Percentiles rank a stretch among this genome's conserved stretches.
Conservation (phyloP, 169 alveolate genomes). For the Plasmodium cynomolgi region DNA sequence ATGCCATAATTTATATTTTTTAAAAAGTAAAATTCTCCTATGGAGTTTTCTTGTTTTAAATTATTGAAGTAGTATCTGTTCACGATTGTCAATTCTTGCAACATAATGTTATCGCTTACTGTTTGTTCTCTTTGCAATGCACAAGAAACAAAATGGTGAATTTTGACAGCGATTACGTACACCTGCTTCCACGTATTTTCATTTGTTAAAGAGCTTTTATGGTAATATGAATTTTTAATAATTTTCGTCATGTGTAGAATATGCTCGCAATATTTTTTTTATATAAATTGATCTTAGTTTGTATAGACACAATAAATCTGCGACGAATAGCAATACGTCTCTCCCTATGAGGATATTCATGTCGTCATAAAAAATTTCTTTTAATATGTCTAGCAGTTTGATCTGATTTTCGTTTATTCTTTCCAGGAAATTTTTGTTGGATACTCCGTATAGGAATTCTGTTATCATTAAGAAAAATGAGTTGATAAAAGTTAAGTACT, state of each 20-base stretch:
- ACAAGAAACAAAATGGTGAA: slow-evolving; percentile 32
- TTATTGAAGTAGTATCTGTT: slow-evolving; percentile 57
- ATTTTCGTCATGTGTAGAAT: slow-evolving; percentile 27
- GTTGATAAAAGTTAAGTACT: slow-evolving; percentile 47
- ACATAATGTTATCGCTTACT: slow-evolving; percentile 41
- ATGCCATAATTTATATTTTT: slow-evolving; percentile 71
- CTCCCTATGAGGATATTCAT: slow-evolving; percentile 68
- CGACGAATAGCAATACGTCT: slow-evolving; percentile 51
- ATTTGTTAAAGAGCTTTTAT: slow-evolving; percentile 28
- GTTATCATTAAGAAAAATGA: slow-evolving; percentile 70
- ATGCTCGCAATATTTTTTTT: slow-evolving; percentile 49
- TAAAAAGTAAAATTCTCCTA: slow-evolving; percentile 57
- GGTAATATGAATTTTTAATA: slow-evolving; percentile 24
- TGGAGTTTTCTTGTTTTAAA: slow-evolving; percentile 48
- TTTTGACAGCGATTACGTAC: slow-evolving; percentile 62
- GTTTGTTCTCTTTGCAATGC: slow-evolving; percentile 62
- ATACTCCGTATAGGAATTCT: slow-evolving; percentile 56
- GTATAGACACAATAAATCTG: slow-evolving; percentile 68
- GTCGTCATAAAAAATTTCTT: slow-evolving; percentile 48
- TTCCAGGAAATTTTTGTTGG: slow-evolving; percentile 17
- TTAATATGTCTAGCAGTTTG: background rate
- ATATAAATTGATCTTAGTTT: slow-evolving; percentile 64
- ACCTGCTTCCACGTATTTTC: slow-evolving; percentile 47
- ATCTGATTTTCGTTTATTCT: slow-evolving; percentile 58
- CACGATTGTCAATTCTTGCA: slow-evolving; percentile 57